Evolutionary conservation across 1,284 basidiomycete species (phyloP), one percentile per base, ranked within the genome.

Genomic region (Boletellus deceptivus): DNA sequence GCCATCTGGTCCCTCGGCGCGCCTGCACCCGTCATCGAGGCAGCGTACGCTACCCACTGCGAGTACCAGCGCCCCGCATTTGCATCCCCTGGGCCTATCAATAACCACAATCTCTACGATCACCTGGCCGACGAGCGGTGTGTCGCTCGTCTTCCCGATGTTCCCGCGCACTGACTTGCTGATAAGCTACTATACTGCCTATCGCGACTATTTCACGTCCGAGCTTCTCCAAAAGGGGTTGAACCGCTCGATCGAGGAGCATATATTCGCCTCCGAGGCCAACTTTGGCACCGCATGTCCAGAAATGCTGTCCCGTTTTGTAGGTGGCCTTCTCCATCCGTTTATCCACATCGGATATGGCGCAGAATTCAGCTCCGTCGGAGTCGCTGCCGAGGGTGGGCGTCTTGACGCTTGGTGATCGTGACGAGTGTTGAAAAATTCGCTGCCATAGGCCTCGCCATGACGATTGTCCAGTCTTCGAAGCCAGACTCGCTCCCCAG

Each of bases 1-100:
- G 72, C 72, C 6, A 64, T 72, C 14, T 77, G 72, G 69, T 61
- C 70, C 7, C 61, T 78, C 10, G 76, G 76, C 5, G 75, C 70
- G 3, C 62, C 64, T 36, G 68, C 62, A 5, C 58, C 64, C 36
- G 52, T 75, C 17, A 64, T 77, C 3, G 64, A 70, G 43, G 73
- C 73, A 5, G 74, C 69, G 3, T 75, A 77, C 52, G 54, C 55
- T 2, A 61, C 68, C 13, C 63, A 69, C 46, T 64, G 67, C 38
- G 54, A 54, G 13, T 66, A 71, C 45, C 72, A 73, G 55, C 64
- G 65, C 6, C 63, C 62, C 13, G 68, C 69, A 4, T 71, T 71
- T 50, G 57, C 62, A 17, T 63, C 75, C 3, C 73, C 73, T 2
- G 59, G 55, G 3, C 11, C 17, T 3, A 60, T 69, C 38, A 48